A percentile compares a stretch with the other conserved stretches of the same genome.
Evolutionary conservation across 768 basidiomycete species (phyloP).

Genomic region (Russula foetens): DNA sequence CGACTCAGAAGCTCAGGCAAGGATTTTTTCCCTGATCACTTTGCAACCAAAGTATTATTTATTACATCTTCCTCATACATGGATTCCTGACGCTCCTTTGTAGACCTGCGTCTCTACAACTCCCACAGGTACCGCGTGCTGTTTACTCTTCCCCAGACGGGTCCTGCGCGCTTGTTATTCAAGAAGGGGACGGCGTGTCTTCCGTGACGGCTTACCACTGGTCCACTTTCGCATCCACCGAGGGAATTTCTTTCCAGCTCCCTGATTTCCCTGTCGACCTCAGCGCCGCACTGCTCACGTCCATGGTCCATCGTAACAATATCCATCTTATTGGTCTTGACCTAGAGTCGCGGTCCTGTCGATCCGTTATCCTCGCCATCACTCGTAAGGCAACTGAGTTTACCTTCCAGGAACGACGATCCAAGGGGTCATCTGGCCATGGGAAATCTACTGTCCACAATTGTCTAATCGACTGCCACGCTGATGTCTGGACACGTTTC

Average conservation of each 20-base stretch:
- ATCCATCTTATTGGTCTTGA: constrained; percentile 40
- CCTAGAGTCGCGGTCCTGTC: constrained; percentile 26
- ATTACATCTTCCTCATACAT: too few relatives aligned
- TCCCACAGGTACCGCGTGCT: constrained; percentile 29
- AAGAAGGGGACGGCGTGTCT: constrained; percentile 6
- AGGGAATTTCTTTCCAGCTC: constrained; percentile 34
- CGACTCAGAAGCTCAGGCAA: constrained; percentile 35
- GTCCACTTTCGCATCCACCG: constrained; percentile 45
- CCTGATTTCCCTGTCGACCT: constrained; percentile 20
- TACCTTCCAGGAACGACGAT: constrained; percentile 40
- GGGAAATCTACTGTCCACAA: constrained; percentile 34
- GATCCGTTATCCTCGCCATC: constrained; percentile 42
- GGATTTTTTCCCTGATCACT: constrained; percentile 47
- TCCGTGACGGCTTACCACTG: constrained; percentile 42
- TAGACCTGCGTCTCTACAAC: constrained; percentile 40
- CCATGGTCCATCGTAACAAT: constrained; percentile 34
- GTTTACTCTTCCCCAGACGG: constrained; percentile 47
- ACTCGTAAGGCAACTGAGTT: constrained; percentile 51
- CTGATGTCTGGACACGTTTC: constrained; percentile 10
- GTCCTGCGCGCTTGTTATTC: constrained; percentile 39
- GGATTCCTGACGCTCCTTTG: background rate
- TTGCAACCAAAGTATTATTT: constrained; percentile 41
- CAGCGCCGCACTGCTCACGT: constrained; percentile 32
- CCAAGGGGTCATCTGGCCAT: constrained; percentile 18
- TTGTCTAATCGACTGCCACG: constrained; percentile 10